phyloP scores from a whole-genome alignment of 805 yeast species.

The Ogataea saltuana region DNA sequence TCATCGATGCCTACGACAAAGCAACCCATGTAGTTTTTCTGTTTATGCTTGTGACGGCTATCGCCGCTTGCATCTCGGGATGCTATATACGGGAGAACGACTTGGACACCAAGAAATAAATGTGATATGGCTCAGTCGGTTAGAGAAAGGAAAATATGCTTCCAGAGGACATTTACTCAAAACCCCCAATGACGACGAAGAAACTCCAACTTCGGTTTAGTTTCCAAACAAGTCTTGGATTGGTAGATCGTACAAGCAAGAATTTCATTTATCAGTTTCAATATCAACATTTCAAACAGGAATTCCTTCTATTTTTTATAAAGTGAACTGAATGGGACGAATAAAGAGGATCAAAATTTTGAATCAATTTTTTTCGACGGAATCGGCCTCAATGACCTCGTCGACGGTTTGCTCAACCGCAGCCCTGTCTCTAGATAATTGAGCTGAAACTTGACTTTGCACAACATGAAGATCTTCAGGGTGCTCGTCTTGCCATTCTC shows the following conservation, averaged over 20 bases:
- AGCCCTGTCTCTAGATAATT: slow-evolving; percentile 29
- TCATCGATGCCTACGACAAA: slow-evolving; percentile 48
- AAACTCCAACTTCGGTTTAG: too few species aligned
- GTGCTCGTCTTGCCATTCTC: slow-evolving; percentile 71
- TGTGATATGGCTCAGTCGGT: too few species aligned
- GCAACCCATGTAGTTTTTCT: slow-evolving; percentile 56
- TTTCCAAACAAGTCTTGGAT: too few species aligned
- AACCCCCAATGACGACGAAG: too few species aligned
- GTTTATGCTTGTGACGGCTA: slow-evolving; percentile 36
- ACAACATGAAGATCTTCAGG: slow-evolving; percentile 78
- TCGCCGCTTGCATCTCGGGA: slow-evolving; percentile 14
- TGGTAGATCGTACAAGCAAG: too few species aligned
- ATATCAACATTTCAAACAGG: too few species aligned
- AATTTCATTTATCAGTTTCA: too few species aligned
- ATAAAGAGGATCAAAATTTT: too few species aligned
- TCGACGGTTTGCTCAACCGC: slow-evolving; percentile 19
- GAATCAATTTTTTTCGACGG: slow-evolving; percentile 1
- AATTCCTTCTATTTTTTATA: not conserved
- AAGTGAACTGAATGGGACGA: not conserved
- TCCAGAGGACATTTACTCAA: too few species aligned
- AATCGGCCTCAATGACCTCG: slow-evolving; percentile 11
- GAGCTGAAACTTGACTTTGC: slow-evolving; percentile 58
- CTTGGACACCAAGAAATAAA: slow-evolving; percentile 8
- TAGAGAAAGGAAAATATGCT: too few species aligned
- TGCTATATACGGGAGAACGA: slow-evolving; percentile 18